Evolutionary conservation across 2,329 filamentous ascomycete genomes (phyloP).

Genomic region (Trichoderma atroviride): DNA sequence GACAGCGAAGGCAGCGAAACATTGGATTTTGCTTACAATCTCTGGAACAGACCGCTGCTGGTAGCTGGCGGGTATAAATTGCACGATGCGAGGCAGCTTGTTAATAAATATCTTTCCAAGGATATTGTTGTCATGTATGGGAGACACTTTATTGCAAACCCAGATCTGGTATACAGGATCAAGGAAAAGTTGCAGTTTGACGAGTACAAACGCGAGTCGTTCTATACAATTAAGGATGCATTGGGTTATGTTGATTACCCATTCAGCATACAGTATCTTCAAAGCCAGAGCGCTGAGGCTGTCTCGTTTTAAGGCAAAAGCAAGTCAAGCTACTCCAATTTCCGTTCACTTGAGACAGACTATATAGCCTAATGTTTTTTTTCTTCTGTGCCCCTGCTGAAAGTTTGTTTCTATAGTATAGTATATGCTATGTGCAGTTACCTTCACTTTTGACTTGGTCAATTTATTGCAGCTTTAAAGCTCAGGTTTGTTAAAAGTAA

Average conservation of each 20-base stretch:
- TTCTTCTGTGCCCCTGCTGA: too few relatives aligned
- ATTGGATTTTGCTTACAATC: slow-evolving; percentile 38
- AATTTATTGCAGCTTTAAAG: too few relatives aligned
- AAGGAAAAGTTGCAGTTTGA: slow-evolving; percentile 33
- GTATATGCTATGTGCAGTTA: too few relatives aligned
- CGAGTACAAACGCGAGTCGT: slow-evolving; percentile 34
- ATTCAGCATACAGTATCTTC: slow-evolving; percentile 4
- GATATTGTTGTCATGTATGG: slow-evolving; percentile 34
- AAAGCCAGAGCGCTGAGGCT: not conserved
- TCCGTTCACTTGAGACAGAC: too few relatives aligned
- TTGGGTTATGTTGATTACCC: slow-evolving; percentile 25
- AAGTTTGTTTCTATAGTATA: too few relatives aligned
- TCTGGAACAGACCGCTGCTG: slow-evolving; percentile 35
- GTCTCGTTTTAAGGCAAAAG: not conserved
- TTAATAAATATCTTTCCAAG: slow-evolving; percentile 30
- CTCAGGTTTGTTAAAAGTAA: too few relatives aligned
- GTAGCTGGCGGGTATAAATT: slow-evolving; percentile 35
- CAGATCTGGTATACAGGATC: slow-evolving; percentile 36
- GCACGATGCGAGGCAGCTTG: slow-evolving; percentile 27
- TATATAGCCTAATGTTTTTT: too few relatives aligned
- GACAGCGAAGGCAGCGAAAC: not conserved
- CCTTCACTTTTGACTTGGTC: too few relatives aligned
- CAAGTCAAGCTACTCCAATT: not conserved
- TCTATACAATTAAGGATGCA: slow-evolving; percentile 33
- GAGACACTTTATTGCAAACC: slow-evolving; percentile 37